Percentiles rank a stretch among this genome's conserved stretches.
phyloP scores from a whole-genome alignment of 1,284 basidiomycete species.

The Ceraceosorus guamensis region DNA sequence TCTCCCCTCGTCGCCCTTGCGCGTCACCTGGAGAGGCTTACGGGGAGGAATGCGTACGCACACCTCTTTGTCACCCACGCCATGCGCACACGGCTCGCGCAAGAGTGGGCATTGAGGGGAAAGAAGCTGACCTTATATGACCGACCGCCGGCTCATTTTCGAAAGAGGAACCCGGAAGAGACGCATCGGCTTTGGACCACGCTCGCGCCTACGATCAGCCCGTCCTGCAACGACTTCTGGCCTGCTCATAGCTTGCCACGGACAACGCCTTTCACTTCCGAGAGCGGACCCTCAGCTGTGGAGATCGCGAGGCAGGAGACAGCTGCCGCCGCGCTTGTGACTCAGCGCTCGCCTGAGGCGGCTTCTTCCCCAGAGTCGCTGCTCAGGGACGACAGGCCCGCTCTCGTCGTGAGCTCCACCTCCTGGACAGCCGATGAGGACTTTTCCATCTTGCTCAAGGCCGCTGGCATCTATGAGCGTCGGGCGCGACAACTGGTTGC shows the following conservation, averaged over 20 bases:
- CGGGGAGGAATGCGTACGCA: constrained; percentile 59
- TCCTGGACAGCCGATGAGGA: constrained; percentile 98
- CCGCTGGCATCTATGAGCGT: constrained; percentile 57
- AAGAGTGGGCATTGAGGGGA: constrained; percentile 60
- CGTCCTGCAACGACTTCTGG: constrained; percentile 17
- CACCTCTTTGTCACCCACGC: constrained; percentile 91
- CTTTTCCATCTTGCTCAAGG: constrained; percentile 63
- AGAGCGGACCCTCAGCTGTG: not conserved
- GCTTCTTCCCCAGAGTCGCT: not conserved
- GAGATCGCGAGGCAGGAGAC: no score
- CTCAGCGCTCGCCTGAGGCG: no score
- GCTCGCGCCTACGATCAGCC: constrained; percentile 11
- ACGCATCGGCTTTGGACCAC: constrained; percentile 18
- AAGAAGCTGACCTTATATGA: constrained; percentile 55
- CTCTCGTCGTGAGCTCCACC: constrained; percentile 81
- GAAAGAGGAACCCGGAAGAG: constrained; percentile 11
- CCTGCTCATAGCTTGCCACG: constrained; percentile 8
- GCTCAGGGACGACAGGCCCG: constrained; percentile 57
- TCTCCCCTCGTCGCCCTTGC: constrained; percentile 65
- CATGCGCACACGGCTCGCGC: constrained; percentile 66
- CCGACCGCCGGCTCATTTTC: constrained; percentile 19
- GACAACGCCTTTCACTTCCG: constrained; percentile 25
- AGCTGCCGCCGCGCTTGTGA: no score
- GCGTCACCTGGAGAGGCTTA: constrained; percentile 27
- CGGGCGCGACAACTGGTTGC: constrained; percentile 49